Base-by-base conservation (phyloP, 2,329 filamentous ascomycete species). In the Xylaria sp. region DNA sequence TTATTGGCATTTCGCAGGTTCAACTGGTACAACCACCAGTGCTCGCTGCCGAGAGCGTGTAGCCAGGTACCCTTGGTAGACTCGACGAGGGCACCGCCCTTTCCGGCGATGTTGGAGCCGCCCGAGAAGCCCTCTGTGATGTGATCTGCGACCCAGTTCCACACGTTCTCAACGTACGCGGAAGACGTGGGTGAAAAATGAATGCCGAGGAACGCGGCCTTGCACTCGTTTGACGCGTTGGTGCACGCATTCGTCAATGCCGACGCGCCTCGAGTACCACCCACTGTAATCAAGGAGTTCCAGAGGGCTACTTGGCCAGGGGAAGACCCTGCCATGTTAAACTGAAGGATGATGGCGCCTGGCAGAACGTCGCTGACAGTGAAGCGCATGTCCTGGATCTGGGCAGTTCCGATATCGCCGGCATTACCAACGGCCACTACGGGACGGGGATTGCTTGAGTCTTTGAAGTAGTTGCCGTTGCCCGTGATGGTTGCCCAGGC, bases 351-450 rank as follows among this genome's bases (percentile, higher is more conserved):
- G 8, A 91, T 85, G 6, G 89, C 88, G 39, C 90, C 89, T 8
- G 86, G 82, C 8, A 88, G 83, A 9, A 87, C 84, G 6, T 90
- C 89, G 68, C 85, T 82, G 1, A 89, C 90, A 69, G 86, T 86
- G 54, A 93, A 84, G 50, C 92, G 85, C 80, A 91, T 87, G 73
- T 93, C 90, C 2, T 86, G 86, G 81, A 89, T 88, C 76, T 92
- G 89, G 7, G 91, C 84, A 1, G 78, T 81, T 13, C 91, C 91
- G 8, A 81, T 80, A 25, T 92, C 87, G 4, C 89, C 89, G 1
- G 82, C 75, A 15, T 82, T 82, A 37, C 89, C 90, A 18, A 92
- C 84, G 61, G 85, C 81, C 1, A 91, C 82, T 0, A 91, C 87
- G 1, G 87, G 84, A 46, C 85, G 79, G 0, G 90, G 89, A 55